Evolutionary conservation across 1,284 basidiomycete species (phyloP).

Genomic region (Irpex sp.): DNA sequence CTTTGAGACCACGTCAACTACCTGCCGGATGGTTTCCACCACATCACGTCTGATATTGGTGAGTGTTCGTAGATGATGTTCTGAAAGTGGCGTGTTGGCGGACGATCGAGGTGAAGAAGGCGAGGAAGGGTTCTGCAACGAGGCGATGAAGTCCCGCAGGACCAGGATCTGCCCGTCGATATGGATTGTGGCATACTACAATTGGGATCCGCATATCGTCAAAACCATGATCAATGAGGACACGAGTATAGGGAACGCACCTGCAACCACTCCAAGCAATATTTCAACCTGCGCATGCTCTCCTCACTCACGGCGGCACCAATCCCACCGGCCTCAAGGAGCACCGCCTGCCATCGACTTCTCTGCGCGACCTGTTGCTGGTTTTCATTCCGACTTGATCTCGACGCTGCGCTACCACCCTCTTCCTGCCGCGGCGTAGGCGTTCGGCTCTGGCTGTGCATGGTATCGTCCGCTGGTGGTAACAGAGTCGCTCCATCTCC

Average conservation of each 20-base stretch:
- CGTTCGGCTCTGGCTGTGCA: constrained; percentile 24
- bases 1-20: constrained; percentile 83
- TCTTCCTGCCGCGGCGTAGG: constrained; percentile 24
- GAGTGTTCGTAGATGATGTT: constrained; percentile 62
- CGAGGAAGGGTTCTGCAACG: constrained; percentile 48
- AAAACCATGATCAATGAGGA: background rate
- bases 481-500: background rate
- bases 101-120: constrained; percentile 29
- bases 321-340: constrained; percentile 87
- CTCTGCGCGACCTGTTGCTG: constrained; percentile 51
- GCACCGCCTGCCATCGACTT: constrained; percentile 79
- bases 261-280: constrained; percentile 88
- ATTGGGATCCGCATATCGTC: background rate
- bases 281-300: constrained; percentile 83
- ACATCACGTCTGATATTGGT: constrained; percentile 77
- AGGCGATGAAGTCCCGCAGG: constrained; percentile 77
- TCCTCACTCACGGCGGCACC: constrained; percentile 88
- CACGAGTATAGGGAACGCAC: constrained; percentile 35
- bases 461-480: background rate
- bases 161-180: constrained; percentile 87
- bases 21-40: constrained; percentile 81
- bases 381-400: constrained; percentile 17
- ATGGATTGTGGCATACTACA: constrained; percentile 81
- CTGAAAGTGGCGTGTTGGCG: constrained; percentile 39
- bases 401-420: background rate